These are phyloP conservation scores for Rosa chinensis DNA, from an alignment of 306 rosid genomes.

Conservation along the genomic window DNA sequence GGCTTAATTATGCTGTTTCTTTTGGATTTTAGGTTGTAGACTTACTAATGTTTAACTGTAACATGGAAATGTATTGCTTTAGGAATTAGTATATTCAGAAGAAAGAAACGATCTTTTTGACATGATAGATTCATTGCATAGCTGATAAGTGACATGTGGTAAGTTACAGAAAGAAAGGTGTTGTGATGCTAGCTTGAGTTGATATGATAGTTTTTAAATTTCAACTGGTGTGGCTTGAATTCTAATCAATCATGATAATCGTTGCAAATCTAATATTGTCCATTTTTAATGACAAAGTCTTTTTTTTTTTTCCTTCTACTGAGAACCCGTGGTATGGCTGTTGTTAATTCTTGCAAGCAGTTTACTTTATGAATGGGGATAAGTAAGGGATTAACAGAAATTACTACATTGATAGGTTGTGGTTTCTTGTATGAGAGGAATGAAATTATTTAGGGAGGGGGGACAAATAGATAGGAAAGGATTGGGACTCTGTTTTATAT, in stretches of 20 bases:
- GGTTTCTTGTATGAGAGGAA: neutral
- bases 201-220: neutral
- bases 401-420: neutral
- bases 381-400: neutral
- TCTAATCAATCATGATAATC: too few relatives aligned
- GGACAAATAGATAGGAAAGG: neutral
- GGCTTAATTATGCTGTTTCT: neutral
- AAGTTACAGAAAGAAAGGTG: neutral
- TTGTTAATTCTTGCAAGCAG: neutral
- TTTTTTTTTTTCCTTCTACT: neutral
- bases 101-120: neutral
- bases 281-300: too few relatives aligned
- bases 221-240: neutral
- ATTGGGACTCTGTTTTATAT: neutral
- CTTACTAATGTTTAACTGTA: too few relatives aligned
- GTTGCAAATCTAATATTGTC: neutral
- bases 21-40: too few relatives aligned
- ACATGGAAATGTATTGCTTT: neutral
- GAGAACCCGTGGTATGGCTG: neutral
- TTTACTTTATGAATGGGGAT: neutral
- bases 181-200: neutral
- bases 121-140: neutral
- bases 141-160: neutral
- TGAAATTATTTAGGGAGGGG: neutral
- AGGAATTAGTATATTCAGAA: neutral